Percentiles rank a stretch among this genome's conserved stretches.
Conservation (phyloP, 805 yeast genomes). For the Suhomyces tanzawaensis region DNA sequence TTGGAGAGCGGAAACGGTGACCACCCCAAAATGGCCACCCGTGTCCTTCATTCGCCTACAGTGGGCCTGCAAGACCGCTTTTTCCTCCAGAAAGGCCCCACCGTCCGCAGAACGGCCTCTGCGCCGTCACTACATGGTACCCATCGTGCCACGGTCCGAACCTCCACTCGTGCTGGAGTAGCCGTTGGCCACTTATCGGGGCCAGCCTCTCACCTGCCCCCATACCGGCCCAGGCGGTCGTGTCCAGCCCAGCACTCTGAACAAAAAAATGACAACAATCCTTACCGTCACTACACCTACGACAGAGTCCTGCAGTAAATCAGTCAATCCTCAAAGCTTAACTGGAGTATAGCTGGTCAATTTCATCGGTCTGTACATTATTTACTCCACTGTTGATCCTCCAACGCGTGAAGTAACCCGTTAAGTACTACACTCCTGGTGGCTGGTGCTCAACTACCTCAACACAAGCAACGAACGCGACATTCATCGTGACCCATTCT, state of each 20-base stretch:
- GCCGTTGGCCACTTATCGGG: too few relatives aligned
- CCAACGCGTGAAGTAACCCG: background rate
- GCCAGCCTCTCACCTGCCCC: background rate
- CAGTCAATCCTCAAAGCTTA: background rate
- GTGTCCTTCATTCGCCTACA: too few relatives aligned
- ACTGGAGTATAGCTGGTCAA: slow-evolving; percentile 1
- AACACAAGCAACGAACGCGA: background rate
- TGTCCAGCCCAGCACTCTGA: slow-evolving; percentile 4
- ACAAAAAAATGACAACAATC: slow-evolving; percentile 8
- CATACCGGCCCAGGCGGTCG: slow-evolving; percentile 1
- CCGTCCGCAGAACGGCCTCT: too few relatives aligned
- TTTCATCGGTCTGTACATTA: background rate
- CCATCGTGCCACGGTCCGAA: too few relatives aligned
- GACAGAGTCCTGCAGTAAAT: background rate
- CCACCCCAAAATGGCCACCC: too few relatives aligned
- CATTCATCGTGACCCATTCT: background rate
- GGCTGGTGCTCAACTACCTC: background rate
- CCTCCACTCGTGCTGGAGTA: too few relatives aligned
- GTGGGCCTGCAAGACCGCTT: too few relatives aligned
- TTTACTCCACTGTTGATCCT: background rate
- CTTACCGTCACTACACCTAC: slow-evolving; percentile 1
- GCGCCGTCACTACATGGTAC: too few relatives aligned
- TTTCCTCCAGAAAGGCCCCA: too few relatives aligned
- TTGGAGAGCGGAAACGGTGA: too few relatives aligned
- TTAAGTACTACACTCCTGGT: background rate